Conservation (phyloP, 345 rosid species). For the Acer yangbiense region DNA sequence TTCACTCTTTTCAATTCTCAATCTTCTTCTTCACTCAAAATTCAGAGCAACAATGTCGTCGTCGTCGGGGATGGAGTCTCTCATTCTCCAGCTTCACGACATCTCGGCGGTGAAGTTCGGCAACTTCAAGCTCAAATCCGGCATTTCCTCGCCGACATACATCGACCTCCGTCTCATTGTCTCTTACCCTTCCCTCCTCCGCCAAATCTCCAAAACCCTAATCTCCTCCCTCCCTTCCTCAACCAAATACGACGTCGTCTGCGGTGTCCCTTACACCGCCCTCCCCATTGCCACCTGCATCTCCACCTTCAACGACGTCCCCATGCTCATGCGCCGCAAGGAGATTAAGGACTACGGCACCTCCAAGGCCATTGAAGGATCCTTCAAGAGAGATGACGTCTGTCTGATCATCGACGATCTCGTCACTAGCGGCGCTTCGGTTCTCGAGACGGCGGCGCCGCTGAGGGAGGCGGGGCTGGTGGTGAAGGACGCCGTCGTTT, state of each 20-base stretch:
- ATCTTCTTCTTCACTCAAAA: neutral
- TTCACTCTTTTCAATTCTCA: too few species aligned
- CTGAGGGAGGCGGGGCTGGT: constrained; percentile 71
- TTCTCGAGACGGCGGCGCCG: constrained; percentile 89
- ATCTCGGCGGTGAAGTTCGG: constrained; percentile 93
- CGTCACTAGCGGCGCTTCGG: constrained; percentile 89
- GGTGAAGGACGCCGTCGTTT: constrained; percentile 86
- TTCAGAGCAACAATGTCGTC: constrained; percentile 32
- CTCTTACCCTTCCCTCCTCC: constrained; percentile 77
- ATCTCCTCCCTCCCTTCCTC: constrained; percentile 65
- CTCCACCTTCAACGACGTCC: constrained; percentile 60
- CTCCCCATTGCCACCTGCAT: constrained; percentile 90
- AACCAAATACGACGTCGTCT: constrained; percentile 59
- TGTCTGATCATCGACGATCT: constrained; percentile 85
- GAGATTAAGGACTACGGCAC: constrained; percentile 91
- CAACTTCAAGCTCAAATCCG: constrained; percentile 88
- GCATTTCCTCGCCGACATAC: constrained; percentile 86
- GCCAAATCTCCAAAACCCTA: constrained; percentile 70
- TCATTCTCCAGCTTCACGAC: constrained; percentile 83
- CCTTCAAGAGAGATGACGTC: constrained; percentile 49
- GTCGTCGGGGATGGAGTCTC: constrained; percentile 53
- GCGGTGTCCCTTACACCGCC: constrained; percentile 97
- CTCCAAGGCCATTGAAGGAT: constrained; percentile 82
- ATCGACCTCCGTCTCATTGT: constrained; percentile 95
- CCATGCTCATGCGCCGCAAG: constrained; percentile 95